These are phyloP conservation scores for Geoglossum cookeanum DNA, from an alignment of 2,329 filamentous ascomycete species.

Conservation along the genomic window DNA sequence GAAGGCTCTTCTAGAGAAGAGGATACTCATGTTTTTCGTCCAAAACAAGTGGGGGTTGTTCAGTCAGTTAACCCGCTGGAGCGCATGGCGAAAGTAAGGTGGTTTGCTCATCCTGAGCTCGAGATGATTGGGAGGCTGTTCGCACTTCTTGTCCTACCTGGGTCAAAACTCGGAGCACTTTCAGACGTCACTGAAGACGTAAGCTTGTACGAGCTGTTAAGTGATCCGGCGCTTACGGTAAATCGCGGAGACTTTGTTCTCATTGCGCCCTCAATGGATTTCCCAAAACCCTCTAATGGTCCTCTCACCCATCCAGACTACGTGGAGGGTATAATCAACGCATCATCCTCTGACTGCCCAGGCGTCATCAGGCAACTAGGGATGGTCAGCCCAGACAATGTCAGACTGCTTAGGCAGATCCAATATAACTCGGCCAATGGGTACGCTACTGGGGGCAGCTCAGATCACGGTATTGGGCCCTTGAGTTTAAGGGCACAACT, in stretches of 20 bases:
- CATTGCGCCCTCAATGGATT: constrained; percentile 18
- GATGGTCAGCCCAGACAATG: not conserved
- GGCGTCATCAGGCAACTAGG: not conserved
- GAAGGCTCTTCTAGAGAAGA: constrained; percentile 7
- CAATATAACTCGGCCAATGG: not conserved
- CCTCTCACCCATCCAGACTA: not conserved
- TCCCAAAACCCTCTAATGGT: not conserved
- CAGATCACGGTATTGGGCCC: too few relatives aligned
- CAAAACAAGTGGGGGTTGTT: constrained; percentile 34
- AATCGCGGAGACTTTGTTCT: constrained; percentile 34
- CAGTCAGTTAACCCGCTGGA: constrained; percentile 36
- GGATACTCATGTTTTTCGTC: constrained; percentile 19
- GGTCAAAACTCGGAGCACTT: constrained; percentile 25
- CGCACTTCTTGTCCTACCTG: constrained; percentile 20
- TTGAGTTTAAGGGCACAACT: not conserved
- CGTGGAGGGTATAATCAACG: not conserved
- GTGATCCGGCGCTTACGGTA: constrained; percentile 28
- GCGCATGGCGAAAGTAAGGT: constrained; percentile 34
- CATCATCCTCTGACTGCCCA: not conserved
- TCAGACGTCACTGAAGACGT: constrained; percentile 27
- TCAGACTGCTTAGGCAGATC: not conserved
- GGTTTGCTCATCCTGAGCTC: constrained; percentile 27
- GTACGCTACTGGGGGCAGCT: constrained; percentile 4
- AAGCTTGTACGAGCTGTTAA: constrained; percentile 38
- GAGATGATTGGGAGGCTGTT: constrained; percentile 17